These are phyloP conservation scores for Phenoliferia sp. DNA, from an alignment of 1,284 basidiomycete species.

Conservation along the genomic window DNA sequence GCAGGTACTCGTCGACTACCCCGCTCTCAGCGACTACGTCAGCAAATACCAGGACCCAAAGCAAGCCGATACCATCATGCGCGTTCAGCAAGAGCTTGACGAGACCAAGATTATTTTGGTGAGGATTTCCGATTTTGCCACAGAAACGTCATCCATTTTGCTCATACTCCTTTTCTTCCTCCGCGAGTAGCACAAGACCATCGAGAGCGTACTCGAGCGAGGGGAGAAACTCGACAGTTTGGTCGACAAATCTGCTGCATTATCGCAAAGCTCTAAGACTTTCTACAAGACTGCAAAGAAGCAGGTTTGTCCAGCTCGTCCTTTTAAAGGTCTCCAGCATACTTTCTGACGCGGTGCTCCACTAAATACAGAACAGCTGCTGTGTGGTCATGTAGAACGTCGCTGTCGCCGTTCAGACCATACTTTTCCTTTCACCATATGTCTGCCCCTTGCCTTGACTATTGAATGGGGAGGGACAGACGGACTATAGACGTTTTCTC, in stretches of 20 bases:
- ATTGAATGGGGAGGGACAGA: too few relatives aligned
- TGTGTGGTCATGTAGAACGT: constrained; percentile 18
- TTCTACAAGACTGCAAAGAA: constrained; percentile 93
- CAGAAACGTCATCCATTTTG: background rate
- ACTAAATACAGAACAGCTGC: constrained; percentile 22
- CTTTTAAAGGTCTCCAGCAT: background rate
- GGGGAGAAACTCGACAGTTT: constrained; percentile 97
- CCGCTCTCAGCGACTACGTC: constrained; percentile 69
- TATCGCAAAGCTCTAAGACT: constrained; percentile 54
- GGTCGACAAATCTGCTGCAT: constrained; percentile 86
- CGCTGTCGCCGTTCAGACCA: too few relatives aligned
- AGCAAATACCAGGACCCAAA: constrained; percentile 95
- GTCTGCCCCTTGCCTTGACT: too few relatives aligned
- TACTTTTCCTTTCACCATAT: too few relatives aligned
- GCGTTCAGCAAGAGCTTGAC: constrained; percentile 95
- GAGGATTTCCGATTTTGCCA: constrained; percentile 43
- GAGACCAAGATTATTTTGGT: constrained; percentile 98
- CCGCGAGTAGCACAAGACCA: constrained; percentile 84
- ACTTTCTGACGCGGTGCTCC: background rate
- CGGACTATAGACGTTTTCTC: too few relatives aligned
- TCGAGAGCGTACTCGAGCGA: constrained; percentile 91
- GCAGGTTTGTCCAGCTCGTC: constrained; percentile 45
- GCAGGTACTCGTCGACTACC: constrained; percentile 40
- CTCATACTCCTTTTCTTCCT: background rate
- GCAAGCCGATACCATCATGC: constrained; percentile 98